Base-by-base conservation (phyloP, 2,329 filamentous ascomycete species). In the Aureobasidium musti region DNA sequence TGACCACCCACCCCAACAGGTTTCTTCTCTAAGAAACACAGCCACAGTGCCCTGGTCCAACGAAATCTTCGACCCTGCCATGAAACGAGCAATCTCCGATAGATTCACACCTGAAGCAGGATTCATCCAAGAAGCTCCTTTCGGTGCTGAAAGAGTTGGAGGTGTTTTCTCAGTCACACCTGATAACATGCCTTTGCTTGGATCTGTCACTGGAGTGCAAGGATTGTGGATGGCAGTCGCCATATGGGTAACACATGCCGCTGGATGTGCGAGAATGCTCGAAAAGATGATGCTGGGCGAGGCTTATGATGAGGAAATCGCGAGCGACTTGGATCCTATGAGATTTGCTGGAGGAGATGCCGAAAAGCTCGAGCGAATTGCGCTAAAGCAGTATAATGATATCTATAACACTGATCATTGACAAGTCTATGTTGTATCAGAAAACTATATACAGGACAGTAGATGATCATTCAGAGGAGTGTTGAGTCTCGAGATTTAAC, bases 211-310 rank as follows among this genome's bases (percentile, higher is more conserved):
- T 14, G 70, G 61, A 1, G 33, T 70, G 1, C 23, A 69, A 1
- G 74, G 75, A 2, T 54, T 77, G 26, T 76, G 73, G 65, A 66
- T 77, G 21, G 74, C 73, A 6, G 75, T 74, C 5, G 75, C 74
- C 1, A 75, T 77, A 21, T 78, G 76, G 76, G 72, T 78, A 39
- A 77, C 76, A 0, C 74, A 76, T 68, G 76, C 75, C 33, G 75
- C 75, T 50, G 76, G 76, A 0, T 70, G 71, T 6, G 76, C 74
- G 19, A 74, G 71, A 35, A 67, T 77, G 52, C 26, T 68, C 67
- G 49, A 63, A 69, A 49, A 68, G 17, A 49, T 72, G 67, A 26
- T 68, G 17, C 11, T 23, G 33, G 37, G 39, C 21, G 8, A 35
- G 14, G 17, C 7, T 13, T 47, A 33, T 11, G 56, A 60, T 33